Base-by-base conservation (phyloP, 2,329 filamentous ascomycete species). In the Apiospora kogelbergensis region DNA sequence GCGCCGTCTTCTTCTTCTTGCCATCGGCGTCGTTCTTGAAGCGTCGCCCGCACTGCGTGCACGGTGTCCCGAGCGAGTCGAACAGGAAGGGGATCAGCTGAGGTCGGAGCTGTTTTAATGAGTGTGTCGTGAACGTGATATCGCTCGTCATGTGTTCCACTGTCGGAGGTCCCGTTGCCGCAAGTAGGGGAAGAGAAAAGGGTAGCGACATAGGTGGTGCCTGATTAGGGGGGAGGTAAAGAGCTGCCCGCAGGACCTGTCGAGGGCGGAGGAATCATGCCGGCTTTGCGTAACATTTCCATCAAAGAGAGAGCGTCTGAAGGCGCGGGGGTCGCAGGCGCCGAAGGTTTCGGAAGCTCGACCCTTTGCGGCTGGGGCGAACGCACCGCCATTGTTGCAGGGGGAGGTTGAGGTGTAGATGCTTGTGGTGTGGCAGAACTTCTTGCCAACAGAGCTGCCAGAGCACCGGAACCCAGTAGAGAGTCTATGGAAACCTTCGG, bases 31-130 rank as follows among this genome's bases (percentile, higher is more conserved):
- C 93, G 5, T 88, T 88, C 67, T 87, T 87, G 79, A 99, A 99
- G 2, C 96, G 91, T 70, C 95, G 89, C 30, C 95, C 96, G 78
- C 96, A 99, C 70, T 95, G 95, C 15, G 91, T 93, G 79, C 96
- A 99, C 68, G 95, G 93, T 70, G 94, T 93, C 0, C 95, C 93
- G 46, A 94, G 88, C 24, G 91, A 89, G 70, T 95, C 93, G 77
- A 97, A 95, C 10, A 98, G 86, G 22, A 85, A 85, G 22, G 89
- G 84, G 9, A 97, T 85, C 17, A 97, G 84, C 72, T 94, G 88
- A 17, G 92, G 91, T 20, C 93, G 92, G 72, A 90, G 91, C 89
- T 91, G 88, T 81, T 94, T 94, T 57, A 97, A 84, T 37, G 92
- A 92, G 7, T 87, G 85, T 4, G 89, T 85, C 68, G 88, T 90